Conservation (phyloP, 2,329 filamentous ascomycete species). For the Epichloe aotearoae region DNA sequence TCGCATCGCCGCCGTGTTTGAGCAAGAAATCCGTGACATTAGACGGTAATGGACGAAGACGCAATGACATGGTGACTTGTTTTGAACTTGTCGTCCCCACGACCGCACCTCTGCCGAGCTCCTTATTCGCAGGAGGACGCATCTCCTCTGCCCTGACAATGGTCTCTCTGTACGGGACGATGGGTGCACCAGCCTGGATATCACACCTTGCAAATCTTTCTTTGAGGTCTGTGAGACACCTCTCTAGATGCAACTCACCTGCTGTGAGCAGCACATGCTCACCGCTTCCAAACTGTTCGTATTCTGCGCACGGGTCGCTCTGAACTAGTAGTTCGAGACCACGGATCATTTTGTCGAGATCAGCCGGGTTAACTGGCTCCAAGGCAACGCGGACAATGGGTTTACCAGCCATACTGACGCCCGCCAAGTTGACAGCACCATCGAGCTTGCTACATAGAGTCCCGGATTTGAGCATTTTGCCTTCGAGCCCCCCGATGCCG, state of each 20-base stretch:
- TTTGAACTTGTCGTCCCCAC: conserved; percentile 69
- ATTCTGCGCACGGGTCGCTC: conserved; percentile 90
- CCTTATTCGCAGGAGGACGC: conserved; percentile 74
- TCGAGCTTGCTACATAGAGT: conserved; percentile 81
- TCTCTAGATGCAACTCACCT: conserved; percentile 84
- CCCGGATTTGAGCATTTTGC: conserved; percentile 88
- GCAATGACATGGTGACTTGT: conserved; percentile 64
- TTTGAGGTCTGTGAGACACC: conserved; percentile 83
- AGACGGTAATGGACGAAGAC: conserved; percentile 64
- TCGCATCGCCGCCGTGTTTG: conserved; percentile 61
- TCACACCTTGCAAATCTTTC: conserved; percentile 91
- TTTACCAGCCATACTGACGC: conserved; percentile 63
- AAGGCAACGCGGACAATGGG: conserved; percentile 92
- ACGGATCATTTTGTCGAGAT: conserved; percentile 88
- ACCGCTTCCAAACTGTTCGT: conserved; percentile 82
- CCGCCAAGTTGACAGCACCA: conserved; percentile 81
- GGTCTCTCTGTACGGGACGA: conserved; percentile 90
- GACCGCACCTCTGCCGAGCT: conserved; percentile 72
- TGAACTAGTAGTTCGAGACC: conserved; percentile 81
- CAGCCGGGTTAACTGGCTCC: conserved; percentile 81
- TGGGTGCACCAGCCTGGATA: conserved; percentile 84
- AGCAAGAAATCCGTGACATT: conserved; percentile 74
- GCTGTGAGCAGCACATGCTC: conserved; percentile 93
- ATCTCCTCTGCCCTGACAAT: conserved; percentile 84
- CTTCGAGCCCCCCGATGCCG: conserved; percentile 83